These are phyloP conservation scores for Ceratocystis variospora DNA, from an alignment of 2,329 filamentous ascomycete genomes.

Conservation along the genomic window DNA sequence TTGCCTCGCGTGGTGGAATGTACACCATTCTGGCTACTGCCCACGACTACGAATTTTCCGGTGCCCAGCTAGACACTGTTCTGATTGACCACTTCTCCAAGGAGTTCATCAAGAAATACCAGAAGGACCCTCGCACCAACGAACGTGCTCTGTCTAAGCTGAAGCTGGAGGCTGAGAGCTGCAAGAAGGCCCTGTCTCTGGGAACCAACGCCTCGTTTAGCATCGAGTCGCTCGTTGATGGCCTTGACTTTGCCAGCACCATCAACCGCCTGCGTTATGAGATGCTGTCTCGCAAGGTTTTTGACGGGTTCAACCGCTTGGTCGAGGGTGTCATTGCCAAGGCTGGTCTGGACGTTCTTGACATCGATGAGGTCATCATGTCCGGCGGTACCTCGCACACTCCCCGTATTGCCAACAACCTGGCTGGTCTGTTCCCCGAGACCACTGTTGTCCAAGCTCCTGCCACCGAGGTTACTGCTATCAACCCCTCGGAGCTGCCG, in stretches of 20 bases:
- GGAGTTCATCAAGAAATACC: slow-evolving; percentile 97
- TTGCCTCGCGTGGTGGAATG: slow-evolving; percentile 86
- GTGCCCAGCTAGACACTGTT: slow-evolving; percentile 73
- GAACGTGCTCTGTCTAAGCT: slow-evolving; percentile 77
- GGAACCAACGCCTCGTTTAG: slow-evolving; percentile 82
- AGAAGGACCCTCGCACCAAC: slow-evolving; percentile 71
- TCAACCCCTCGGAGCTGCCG: slow-evolving; percentile 87
- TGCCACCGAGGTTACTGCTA: slow-evolving; percentile 58
- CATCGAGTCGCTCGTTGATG: slow-evolving; percentile 79
- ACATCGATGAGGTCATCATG: slow-evolving; percentile 89
- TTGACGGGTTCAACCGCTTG: slow-evolving; percentile 74
- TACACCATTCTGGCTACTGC: slow-evolving; percentile 88
- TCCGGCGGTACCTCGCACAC: slow-evolving; percentile 87
- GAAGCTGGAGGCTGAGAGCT: slow-evolving; percentile 75
- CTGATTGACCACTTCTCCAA: slow-evolving; percentile 95
- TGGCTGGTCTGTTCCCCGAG: slow-evolving; percentile 67
- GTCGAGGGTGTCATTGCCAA: slow-evolving; percentile 80
- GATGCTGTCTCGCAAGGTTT: slow-evolving; percentile 71
- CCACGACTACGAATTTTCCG: slow-evolving; percentile 90
- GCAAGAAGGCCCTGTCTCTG: slow-evolving; percentile 83
- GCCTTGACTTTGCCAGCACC: slow-evolving; percentile 79
- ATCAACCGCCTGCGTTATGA: slow-evolving; percentile 93
- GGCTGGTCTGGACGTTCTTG: slow-evolving; percentile 78
- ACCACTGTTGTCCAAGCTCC: slow-evolving; percentile 69
- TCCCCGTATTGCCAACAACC: slow-evolving; percentile 74